phyloP scores from a whole-genome alignment of 352 stramenopile species.

The Globisporangium polare region DNA sequence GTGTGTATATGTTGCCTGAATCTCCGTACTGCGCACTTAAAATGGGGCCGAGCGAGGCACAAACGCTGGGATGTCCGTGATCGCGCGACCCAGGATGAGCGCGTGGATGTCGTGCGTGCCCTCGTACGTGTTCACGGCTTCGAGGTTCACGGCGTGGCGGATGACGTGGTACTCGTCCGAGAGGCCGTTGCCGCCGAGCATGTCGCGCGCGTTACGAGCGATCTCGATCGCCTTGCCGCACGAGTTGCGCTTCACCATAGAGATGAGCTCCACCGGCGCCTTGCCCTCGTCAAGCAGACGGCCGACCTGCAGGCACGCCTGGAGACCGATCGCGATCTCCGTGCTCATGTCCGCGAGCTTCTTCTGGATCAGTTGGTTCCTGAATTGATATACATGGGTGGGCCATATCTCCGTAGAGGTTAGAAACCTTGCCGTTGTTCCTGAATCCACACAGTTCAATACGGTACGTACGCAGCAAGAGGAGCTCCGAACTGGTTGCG shows the following conservation, averaged over 20 bases:
- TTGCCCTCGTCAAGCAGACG: conserved; percentile 86
- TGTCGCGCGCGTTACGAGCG: conserved; percentile 89
- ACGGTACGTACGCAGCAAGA: conserved; percentile 82
- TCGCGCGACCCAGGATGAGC: conserved; percentile 96
- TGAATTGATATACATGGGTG: too few relatives aligned
- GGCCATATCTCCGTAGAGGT: too few relatives aligned
- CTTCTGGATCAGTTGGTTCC: conserved; percentile 98
- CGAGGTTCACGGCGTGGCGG: conserved; percentile 96
- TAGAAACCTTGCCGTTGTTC: too few relatives aligned
- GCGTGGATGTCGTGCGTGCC: conserved; percentile 98
- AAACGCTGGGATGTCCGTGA: conserved; percentile 95
- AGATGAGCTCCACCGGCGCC: conserved; percentile 90
- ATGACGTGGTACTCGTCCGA: conserved; percentile 99
- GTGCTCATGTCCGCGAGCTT: conserved; percentile 97
- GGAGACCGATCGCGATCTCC: conserved; percentile 93
- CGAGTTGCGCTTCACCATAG: conserved; percentile 95
- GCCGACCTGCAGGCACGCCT: conserved; percentile 90
- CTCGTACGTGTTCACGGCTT: conserved; percentile 99
- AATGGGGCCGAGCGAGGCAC: conserved; percentile 75
- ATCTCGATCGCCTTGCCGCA: conserved; percentile 95
- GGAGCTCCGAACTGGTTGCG: conserved; percentile 95
- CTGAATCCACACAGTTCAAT: not conserved
- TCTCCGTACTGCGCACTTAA: conserved; percentile 22
- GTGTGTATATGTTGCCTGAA: not conserved
- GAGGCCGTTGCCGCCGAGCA: conserved; percentile 98